Evolutionary conservation across 805 yeast species (phyloP), one percentile per base, ranked within the genome.

Genomic region (Naumovozyma castellii): DNA sequence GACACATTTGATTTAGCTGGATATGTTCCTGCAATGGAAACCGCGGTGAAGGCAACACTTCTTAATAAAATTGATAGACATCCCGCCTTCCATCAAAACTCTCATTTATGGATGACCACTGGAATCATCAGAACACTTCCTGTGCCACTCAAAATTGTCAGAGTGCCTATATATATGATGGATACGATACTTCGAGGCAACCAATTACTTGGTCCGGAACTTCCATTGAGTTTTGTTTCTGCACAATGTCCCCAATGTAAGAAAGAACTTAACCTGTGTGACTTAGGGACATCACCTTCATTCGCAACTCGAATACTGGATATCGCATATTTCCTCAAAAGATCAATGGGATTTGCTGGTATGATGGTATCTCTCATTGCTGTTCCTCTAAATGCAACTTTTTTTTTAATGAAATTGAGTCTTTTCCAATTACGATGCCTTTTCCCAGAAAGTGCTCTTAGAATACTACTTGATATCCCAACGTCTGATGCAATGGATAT

Each of bases 401-500:
- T 10, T 22, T 6, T 22, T 22, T 43, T 46, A 38, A 48, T 52
- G 27, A 47, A 50, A 34, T 18, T 54, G 10, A 57, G 57, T 2
- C 28, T 57, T 13, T 50, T 54, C 53, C 60, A 54, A 42, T 37
- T 57, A 25, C 39, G 61, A 20, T 41, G 48, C 18, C 22, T 57
- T 9, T 56, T 57, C 22, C 58, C 61, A 4, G 62, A 57, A 36
- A 43, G 36, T n/a, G 43, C 43, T 14, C 35, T 57, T 19, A 40
- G 54, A 33, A 30, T 41, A n/a, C 9, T 56, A 17, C 35, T 56
- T 19, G 47, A 52, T 32, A 49, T 50, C 13, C 46, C 54, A 33
- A 54, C 56, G 10, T 51, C 62, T 13, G 53, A 46, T 32, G 56
- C 58, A 1, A 36, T 57, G 17, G 60, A 57, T 41, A 54, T 56